phyloP scores from a whole-genome alignment of 1,139 yeast species.

The Suhomyces taliae region DNA sequence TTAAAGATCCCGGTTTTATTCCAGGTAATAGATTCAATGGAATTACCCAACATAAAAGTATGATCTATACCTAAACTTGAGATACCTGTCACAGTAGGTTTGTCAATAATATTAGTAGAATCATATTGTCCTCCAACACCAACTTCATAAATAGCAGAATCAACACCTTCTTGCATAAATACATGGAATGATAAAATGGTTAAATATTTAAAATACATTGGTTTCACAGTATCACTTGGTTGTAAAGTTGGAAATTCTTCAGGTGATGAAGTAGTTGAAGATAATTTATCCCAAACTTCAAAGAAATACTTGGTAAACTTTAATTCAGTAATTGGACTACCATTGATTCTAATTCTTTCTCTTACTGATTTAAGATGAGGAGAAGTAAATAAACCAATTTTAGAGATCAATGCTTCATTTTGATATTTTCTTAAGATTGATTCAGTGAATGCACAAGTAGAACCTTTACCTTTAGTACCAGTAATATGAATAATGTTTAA shows the following conservation, averaged over 20 bases:
- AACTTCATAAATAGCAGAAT: slow-evolving; percentile 93
- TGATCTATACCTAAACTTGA: slow-evolving; percentile 91
- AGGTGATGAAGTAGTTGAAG: slow-evolving; percentile 55
- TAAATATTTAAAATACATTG: slow-evolving; percentile 89
- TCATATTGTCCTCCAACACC: slow-evolving; percentile 98
- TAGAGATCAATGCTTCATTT: slow-evolving; percentile 31
- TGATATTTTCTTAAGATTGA: slow-evolving; percentile 70
- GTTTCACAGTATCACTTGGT: slow-evolving; percentile 62
- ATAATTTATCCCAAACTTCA: slow-evolving; percentile 86
- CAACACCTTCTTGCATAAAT: slow-evolving; percentile 81
- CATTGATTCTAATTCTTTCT: slow-evolving; percentile 87
- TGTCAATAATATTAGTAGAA: slow-evolving; percentile 81
- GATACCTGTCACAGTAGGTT: slow-evolving; percentile 86
- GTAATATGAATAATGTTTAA: slow-evolving; percentile 88
- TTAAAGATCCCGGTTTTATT: slow-evolving; percentile 95
- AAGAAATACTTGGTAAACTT: slow-evolving; percentile 86
- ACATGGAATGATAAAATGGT: slow-evolving; percentile 90
- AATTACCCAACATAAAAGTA: slow-evolving; percentile 81
- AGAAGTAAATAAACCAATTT: slow-evolving; percentile 88
- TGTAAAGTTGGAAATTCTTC: slow-evolving; percentile 71
- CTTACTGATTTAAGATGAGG: slow-evolving; percentile 94
- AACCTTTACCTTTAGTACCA: slow-evolving; percentile 98
- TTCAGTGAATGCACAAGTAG: slow-evolving; percentile 93
- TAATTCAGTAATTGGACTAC: slow-evolving; percentile 77
- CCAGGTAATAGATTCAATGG: slow-evolving; percentile 91